These are phyloP conservation scores for Pythium oligandrum DNA, from an alignment of 352 stramenopile species.

Conservation along the genomic window DNA sequence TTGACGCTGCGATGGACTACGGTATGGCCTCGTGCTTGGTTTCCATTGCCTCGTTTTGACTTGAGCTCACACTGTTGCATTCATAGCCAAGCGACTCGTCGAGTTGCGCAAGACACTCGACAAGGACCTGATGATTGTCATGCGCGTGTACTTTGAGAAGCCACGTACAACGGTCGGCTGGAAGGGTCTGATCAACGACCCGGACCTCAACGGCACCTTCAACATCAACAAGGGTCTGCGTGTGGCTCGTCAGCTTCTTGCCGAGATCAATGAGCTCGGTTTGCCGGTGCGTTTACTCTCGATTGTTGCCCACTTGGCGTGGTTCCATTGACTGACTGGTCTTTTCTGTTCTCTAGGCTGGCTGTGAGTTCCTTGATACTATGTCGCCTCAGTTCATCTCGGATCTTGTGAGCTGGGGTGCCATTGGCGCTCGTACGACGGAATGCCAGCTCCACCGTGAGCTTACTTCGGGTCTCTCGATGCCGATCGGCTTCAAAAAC, in stretches of 20 bases:
- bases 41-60: neutral
- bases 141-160: conserved; percentile 92
- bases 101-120: conserved; percentile 65
- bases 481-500: conserved; percentile 92
- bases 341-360: conserved; percentile 21
- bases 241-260: conserved; percentile 76
- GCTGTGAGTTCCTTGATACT: conserved; percentile 88
- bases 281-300: conserved; percentile 31
- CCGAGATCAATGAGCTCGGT: conserved; percentile 83
- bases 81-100: conserved; percentile 55
- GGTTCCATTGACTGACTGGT: neutral
- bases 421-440: conserved; percentile 88
- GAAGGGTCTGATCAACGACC: conserved; percentile 91
- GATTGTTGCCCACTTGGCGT: neutral
- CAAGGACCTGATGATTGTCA: conserved; percentile 85
- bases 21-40: conserved; percentile 17
- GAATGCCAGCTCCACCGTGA: conserved; percentile 89
- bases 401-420: conserved; percentile 86
- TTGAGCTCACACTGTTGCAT: neutral
- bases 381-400: conserved; percentile 90
- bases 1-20: conserved; percentile 84
- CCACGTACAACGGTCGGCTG: conserved; percentile 86
- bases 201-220: conserved; percentile 85
- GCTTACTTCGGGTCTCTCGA: conserved; percentile 85
- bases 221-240: conserved; percentile 91